Base-by-base conservation (phyloP, 2,329 filamentous ascomycete genomes). In the Orbilia blumenaviensis region DNA sequence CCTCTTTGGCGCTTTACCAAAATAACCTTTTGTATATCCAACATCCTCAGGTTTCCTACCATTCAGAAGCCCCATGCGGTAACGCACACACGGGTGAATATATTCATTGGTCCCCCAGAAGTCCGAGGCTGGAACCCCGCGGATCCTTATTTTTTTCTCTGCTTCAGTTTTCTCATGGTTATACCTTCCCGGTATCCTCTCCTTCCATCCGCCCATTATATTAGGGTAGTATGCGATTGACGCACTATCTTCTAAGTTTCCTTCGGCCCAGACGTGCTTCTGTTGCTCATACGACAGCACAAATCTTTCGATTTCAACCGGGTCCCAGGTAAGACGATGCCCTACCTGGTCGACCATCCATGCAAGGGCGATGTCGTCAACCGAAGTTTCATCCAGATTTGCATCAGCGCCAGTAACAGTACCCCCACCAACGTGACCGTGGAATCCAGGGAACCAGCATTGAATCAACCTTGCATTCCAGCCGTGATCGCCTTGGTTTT, bases 401-500 rank as follows among this genome's bases (percentile, higher is more conserved):
- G 21, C 23, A 3, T 48, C 50, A 10, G 23, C 18, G 12, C 63
- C 63, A 14, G 63, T 58, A 27, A 67, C 48, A 7, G 63, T 67
- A 10, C 84, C 84, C 36, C 85, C 85, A 10, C 79, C 79, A 34
- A 86, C 80, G 77, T 86, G 86, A 21, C 82, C 82, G 79, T 87
- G 85, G 7, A 83, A 82, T 4, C 86, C 86, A 0, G 86, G 86
- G 66, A 88, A 88, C 86, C 87, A 88, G 52, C 52, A 61, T 52
- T 69, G 66, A 6, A 46, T 69, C 8, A 69, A 54, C 10, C 48
- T 52, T 2, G 63, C 36, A 32, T 29, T 42, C 63, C 63, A 67
- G 16, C 63, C 63, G 21, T 58, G 63, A 25, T 34, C 38, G 50
- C 29, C 38, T 14, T 44, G 16, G 8, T n/a, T 16, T 46, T 67